Base-by-base conservation (phyloP, 495 filamentous ascomycete genomes). In the Penicillium soppii region DNA sequence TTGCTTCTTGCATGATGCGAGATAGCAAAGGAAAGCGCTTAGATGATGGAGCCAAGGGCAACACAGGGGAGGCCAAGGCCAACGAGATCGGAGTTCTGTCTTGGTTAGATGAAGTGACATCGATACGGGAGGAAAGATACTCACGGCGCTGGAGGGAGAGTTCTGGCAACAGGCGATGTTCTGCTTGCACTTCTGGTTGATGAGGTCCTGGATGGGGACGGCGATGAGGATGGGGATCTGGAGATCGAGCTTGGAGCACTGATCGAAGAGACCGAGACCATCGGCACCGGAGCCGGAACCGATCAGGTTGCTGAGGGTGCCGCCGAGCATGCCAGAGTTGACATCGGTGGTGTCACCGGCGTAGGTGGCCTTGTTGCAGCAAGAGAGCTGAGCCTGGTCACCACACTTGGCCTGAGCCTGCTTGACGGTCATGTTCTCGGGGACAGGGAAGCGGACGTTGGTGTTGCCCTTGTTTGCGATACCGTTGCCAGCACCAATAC, bases 111-210 rank as follows among this genome's bases (percentile, higher is more conserved):
- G 13, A 2, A 15, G 0, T 25, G 2, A 13, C 7, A 10, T 1
- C 2, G 1, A 1, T 15, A 7, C 5, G 9, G 21, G 8, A 9
- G 5, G 3, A 8, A 38, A 17, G 19, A 33, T 32, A 53, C 73
- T 62, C 47, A 73, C 69, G 46, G 72, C 68, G 26, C 50, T 51
- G 56, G 59, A 58, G 27, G 62, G 61, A 47, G 71, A 71, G 62
- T 67, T 60, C 69, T 78, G 75, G 71, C 75, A 78, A 61, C 75
- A 78, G 54, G 75, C 75, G 57, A 72, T 71, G 61, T 69, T 73
- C 67, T 74, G 71, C 68, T 75, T 74, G 75, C 75, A 78, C 57
- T 74, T 63, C 65, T 58, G 63, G 61, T 75, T 65, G 54, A 76
- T 45, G 23, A 78, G 39, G 44, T 78, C 74, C 40, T 63, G 40